These are phyloP conservation scores for Fusarium sp. DNA, from an alignment of 2,329 filamentous ascomycete species.

Conservation along the genomic window DNA sequence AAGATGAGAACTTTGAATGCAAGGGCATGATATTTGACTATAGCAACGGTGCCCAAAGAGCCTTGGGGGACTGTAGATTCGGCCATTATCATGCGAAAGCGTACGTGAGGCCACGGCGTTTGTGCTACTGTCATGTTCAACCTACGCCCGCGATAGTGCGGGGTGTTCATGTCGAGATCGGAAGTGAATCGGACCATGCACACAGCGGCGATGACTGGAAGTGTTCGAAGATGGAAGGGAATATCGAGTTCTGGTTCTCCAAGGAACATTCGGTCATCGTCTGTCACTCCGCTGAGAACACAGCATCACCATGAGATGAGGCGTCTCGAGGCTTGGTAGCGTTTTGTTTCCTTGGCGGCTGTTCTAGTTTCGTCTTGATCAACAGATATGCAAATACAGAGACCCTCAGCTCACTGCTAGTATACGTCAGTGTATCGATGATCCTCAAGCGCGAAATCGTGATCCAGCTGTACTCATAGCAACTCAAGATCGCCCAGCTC, in stretches of 20 bases:
- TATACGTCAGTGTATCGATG: not conserved
- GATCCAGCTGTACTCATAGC: not conserved
- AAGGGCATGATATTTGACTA: constrained; percentile 6
- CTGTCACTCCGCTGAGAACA: not conserved
- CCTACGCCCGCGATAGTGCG: not conserved
- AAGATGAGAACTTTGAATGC: not conserved
- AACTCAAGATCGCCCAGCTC: not conserved
- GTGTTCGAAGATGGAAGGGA: not conserved
- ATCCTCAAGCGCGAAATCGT: not conserved
- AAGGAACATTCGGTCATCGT: not conserved
- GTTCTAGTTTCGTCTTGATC: not conserved
- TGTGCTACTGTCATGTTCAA: not conserved
- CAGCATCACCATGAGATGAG: no score
- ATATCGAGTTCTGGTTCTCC: constrained; percentile 17
- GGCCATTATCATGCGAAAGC: not conserved
- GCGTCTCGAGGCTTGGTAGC: no score
- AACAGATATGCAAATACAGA: not conserved
- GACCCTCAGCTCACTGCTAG: not conserved
- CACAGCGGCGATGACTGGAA: not conserved
- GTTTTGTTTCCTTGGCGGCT: not conserved
- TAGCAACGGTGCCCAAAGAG: not conserved
- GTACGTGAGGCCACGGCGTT: not conserved
- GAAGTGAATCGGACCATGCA: not conserved
- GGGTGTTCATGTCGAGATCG: not conserved
- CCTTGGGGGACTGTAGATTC: not conserved